phyloP scores from a whole-genome alignment of 2,329 filamentous ascomycete species.

The Pestalotiopsis sp. region DNA sequence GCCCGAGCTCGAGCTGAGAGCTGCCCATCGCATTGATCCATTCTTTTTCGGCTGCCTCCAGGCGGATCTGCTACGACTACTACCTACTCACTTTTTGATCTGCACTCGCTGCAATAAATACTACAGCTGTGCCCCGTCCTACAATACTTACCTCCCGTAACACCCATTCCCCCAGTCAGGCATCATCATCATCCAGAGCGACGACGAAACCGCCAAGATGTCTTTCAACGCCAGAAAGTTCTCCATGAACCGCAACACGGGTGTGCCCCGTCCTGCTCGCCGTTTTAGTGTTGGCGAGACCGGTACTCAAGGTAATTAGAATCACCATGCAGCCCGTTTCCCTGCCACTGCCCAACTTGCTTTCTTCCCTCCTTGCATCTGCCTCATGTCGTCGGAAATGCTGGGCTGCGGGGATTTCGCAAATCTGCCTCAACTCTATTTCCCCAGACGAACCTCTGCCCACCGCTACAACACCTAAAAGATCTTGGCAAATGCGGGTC shows the following conservation, averaged over 20 bases:
- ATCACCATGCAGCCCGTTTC: not conserved
- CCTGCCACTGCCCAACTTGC: not conserved
- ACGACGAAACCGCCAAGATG: constrained; percentile 38
- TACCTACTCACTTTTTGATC: not conserved
- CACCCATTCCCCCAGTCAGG: not conserved
- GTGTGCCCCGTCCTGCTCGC: constrained; percentile 57
- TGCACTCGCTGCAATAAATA: not conserved
- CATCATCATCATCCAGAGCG: not conserved
- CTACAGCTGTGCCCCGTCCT: not conserved
- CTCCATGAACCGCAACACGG: constrained; percentile 69
- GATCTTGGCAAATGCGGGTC: constrained; percentile 5
- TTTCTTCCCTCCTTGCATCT: not conserved
- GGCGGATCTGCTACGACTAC: not conserved
- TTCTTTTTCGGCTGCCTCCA: not conserved
- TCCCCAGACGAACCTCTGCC: not conserved
- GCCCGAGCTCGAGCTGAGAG: not conserved
- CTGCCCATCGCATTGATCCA: not conserved
- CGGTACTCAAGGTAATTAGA: constrained; percentile 50
- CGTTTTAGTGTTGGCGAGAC: constrained; percentile 64
- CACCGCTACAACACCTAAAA: not conserved
- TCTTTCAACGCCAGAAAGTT: constrained; percentile 61
- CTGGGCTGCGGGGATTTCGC: not conserved
- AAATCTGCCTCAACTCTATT: not conserved
- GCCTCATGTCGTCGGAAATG: not conserved
- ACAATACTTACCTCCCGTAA: not conserved